Evolutionary conservation across 805 yeast species (phyloP).

Genomic region (Starmerella asiatica): DNA sequence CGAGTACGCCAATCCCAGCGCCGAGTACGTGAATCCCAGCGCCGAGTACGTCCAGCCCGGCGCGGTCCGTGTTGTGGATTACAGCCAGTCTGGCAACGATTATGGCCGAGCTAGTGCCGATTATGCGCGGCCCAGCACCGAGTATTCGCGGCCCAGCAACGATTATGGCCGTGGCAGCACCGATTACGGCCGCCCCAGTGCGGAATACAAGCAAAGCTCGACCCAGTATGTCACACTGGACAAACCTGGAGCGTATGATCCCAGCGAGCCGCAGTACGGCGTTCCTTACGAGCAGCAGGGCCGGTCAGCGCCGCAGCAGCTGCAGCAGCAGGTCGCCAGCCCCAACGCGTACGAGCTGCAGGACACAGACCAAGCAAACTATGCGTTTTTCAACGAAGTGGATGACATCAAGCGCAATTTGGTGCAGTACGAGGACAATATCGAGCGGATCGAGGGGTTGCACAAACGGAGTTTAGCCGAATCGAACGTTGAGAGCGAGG

Average conservation of each 20-base stretch:
- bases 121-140: neutral
- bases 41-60: no score
- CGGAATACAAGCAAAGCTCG: no score
- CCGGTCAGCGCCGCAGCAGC: constrained; percentile 1
- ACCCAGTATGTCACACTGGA: no score
- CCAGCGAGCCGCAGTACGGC: neutral
- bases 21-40: no score
- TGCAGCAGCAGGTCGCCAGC: neutral
- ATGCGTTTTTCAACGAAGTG: constrained; percentile 54
- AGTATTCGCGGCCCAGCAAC: no score
- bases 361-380: constrained; percentile 30
- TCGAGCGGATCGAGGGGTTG: constrained; percentile 53
- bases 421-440: constrained; percentile 54
- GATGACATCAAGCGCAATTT: constrained; percentile 55
- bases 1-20: no score
- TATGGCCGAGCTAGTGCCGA: neutral
- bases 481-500: constrained; percentile 56
- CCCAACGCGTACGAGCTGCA: constrained; percentile 19
- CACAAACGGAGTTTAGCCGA: constrained; percentile 63
- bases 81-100: neutral
- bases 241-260: no score
- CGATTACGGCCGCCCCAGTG: no score
- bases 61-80: neutral
- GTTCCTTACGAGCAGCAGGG: neutral
- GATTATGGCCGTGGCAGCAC: no score